Evolutionary conservation across 345 rosid species (phyloP), one percentile per base, ranked within the genome.

Genomic region (Syzygium oleosum): DNA sequence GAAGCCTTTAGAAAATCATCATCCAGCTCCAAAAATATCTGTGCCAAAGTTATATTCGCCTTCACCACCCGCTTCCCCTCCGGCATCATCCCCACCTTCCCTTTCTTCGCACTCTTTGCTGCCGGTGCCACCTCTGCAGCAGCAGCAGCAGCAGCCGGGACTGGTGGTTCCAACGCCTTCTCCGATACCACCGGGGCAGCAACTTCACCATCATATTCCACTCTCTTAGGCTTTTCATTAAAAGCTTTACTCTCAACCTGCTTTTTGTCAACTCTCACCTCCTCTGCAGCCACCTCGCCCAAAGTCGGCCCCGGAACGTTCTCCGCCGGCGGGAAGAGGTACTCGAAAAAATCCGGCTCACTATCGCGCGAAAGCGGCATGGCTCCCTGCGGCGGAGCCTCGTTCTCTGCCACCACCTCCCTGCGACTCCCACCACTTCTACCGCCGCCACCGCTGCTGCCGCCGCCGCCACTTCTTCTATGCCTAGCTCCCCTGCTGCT

Each of bases 1-100:
- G 93, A 96, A 51, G 99, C 98, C 91, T 93, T 94, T 90, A 98
- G 90, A 91, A 98, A 98, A 87, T 93, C 94, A 92, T 97, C 97
- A 94, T 98, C 99, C 90, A 98, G 92, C 53, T 94, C 94, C 65
- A 29, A 53, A 89, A 96, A 98, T 52, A 97, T 88, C 88, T 91
- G 89, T 84, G 88, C 91, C 92, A 96, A 88, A 86, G 85, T 95
- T 46, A 91, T 9, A 51, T 80, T 87, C 84, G 73, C 90, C 27
- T 12, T 90, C 80, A 46, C 87, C 84, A 49, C 87, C 63, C 91
- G 91, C 92, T 91, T 92, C 88, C 92, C 95, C 73, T 90, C 93
- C n/a, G 89, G 51, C 54, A 63, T 43, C 84, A 46, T 88, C n/a
- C 52, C 90, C 4, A 65, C 92, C 90, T 91, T 94, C 87, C 65